phyloP scores from a whole-genome alignment of 1,284 basidiomycete genomes.

The Fomitopsis palustris region DNA sequence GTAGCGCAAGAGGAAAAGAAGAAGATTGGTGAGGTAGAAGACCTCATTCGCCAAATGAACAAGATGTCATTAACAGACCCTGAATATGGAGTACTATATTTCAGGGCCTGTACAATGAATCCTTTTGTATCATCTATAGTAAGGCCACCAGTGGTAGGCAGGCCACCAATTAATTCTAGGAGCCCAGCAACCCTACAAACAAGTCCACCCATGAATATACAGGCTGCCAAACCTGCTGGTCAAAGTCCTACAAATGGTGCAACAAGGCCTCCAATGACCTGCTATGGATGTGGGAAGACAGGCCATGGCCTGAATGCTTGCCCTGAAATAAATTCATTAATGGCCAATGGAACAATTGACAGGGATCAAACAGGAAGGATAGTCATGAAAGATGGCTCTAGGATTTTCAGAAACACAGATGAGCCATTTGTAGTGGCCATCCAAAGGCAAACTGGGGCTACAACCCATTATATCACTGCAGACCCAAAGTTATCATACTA shows the following conservation, averaged over 20 bases:
- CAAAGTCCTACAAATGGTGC: too few relatives aligned
- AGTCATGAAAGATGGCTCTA: too few relatives aligned
- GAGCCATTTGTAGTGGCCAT: neutral
- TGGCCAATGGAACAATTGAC: neutral
- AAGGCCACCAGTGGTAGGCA: neutral
- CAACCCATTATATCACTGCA: neutral
- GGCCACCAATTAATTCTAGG: too few relatives aligned
- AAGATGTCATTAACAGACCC: neutral
- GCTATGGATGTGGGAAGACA: too few relatives aligned
- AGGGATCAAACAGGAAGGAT: neutral
- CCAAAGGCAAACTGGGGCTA: neutral
- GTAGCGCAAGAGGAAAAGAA: neutral
- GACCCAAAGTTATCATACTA: neutral
- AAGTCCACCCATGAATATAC: too few relatives aligned
- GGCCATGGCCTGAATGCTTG: neutral
- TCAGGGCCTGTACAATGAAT: neutral
- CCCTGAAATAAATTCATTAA: neutral
- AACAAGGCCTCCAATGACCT: too few relatives aligned
- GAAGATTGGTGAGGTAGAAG: neutral
- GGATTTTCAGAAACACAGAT: neutral
- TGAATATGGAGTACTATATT: neutral
- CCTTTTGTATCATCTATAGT: neutral
- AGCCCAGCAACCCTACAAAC: too few relatives aligned
- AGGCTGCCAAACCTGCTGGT: too few relatives aligned
- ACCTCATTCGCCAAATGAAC: neutral